A percentile compares a stretch with the other conserved stretches of the same genome.
Evolutionary conservation across 306 rosid species (phyloP).

Genomic region (Luffa acutangula): DNA sequence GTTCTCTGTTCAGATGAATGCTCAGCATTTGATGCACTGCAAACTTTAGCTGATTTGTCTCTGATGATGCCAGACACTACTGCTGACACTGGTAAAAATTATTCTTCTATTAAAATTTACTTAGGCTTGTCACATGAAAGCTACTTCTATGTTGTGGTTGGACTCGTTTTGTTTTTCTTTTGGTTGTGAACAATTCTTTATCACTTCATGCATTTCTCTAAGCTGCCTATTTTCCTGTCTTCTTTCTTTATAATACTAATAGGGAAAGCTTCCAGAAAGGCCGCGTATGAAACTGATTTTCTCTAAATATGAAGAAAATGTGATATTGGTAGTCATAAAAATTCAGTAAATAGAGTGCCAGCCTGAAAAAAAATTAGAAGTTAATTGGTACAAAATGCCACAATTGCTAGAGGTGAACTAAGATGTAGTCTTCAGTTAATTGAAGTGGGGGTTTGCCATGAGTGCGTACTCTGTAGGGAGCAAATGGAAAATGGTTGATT

Average conservation of each 20-base stretch:
- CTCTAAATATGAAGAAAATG: neutral
- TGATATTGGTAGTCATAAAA: neutral
- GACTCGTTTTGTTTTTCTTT: neutral
- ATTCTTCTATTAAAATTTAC: neutral
- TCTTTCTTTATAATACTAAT: neutral
- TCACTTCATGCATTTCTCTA: neutral
- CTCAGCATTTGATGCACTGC: conserved; percentile 74
- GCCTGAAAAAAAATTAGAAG: neutral
- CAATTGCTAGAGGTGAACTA: conserved; percentile 1
- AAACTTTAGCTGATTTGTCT: conserved; percentile 81
- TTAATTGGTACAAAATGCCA: neutral
- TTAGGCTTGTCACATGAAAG: neutral
- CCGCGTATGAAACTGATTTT: neutral
- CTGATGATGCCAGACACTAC: conserved; percentile 73
- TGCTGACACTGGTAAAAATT: conserved; percentile 46
- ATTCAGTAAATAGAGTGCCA: neutral
- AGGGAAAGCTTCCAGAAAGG: neutral
- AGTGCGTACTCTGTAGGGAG: neutral
- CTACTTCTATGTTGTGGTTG: neutral
- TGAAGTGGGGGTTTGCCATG: conserved; percentile 3
- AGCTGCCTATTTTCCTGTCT: neutral
- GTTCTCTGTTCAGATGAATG: conserved; percentile 53
- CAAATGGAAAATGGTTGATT: neutral
- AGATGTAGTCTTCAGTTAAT: neutral
- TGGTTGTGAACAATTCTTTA: neutral